These are phyloP conservation scores for Metschnikowia proteae DNA, from an alignment of 805 yeast genomes.

Conservation along the genomic window DNA sequence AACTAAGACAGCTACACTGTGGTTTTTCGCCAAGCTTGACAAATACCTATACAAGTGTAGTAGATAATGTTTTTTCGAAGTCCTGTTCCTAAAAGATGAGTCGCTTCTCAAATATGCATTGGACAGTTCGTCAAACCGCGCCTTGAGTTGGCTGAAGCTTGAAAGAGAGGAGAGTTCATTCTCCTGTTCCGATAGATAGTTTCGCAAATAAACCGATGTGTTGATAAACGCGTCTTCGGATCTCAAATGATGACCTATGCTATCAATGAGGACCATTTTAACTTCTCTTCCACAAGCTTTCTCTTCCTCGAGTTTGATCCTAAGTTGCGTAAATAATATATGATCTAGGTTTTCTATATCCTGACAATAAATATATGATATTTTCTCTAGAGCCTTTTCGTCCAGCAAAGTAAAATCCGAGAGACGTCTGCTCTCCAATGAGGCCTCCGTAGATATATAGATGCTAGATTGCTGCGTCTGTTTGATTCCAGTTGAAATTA, in stretches of 20 bases:
- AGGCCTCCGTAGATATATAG: slow-evolving; percentile 77
- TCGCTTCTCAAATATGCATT: slow-evolving; percentile 20
- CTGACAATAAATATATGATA: slow-evolving; percentile 55
- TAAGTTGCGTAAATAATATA: slow-evolving; percentile 65
- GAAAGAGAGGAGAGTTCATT: slow-evolving; percentile 7
- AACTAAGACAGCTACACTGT: slow-evolving; percentile 58
- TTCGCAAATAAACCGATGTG: slow-evolving; percentile 11
- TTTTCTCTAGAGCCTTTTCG: slow-evolving; percentile 27
- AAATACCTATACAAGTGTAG: slow-evolving; percentile 45
- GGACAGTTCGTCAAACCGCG: slow-evolving; percentile 28
- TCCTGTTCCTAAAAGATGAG: slow-evolving; percentile 22
- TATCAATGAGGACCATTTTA: slow-evolving; percentile 68
- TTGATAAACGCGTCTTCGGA: slow-evolving; percentile 43
- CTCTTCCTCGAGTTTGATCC: slow-evolving; percentile 36
- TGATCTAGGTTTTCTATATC: slow-evolving; percentile 75
- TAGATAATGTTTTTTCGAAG: slow-evolving; percentile 41
- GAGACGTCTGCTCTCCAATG: slow-evolving; percentile 63
- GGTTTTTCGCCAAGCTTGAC: slow-evolving; percentile 43
- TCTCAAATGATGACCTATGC: slow-evolving; percentile 77
- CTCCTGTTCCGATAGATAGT: slow-evolving; percentile 14
- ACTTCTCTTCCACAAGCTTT: slow-evolving; percentile 29
- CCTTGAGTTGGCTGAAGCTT: slow-evolving; percentile 8
- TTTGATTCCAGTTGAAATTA: neutral
- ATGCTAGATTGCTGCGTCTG: slow-evolving; percentile 29
- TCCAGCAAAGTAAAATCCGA: slow-evolving; percentile 8